Evolutionary conservation across 148 eudicot genomes (phyloP).

Genomic region (Selenicereus undatus): DNA sequence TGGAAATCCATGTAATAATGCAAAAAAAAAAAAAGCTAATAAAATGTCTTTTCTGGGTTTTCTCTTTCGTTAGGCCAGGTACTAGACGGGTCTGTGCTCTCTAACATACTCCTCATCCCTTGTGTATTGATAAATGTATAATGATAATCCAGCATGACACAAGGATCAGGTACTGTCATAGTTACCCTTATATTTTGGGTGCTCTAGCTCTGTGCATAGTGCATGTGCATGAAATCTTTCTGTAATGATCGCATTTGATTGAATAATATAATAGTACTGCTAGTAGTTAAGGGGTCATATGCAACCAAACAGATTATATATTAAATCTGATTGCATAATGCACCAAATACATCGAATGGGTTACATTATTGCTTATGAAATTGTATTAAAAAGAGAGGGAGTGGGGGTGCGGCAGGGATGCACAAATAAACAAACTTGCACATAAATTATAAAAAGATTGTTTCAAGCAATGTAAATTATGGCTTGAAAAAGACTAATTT

Average conservation of each 20-base stretch:
- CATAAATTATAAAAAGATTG: neutral
- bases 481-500: neutral
- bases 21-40: neutral
- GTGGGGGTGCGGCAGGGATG: too few relatives aligned
- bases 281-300: neutral
- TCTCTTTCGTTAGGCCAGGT: neutral
- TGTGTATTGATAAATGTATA: neutral
- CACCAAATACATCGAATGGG: neutral
- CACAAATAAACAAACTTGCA: neutral
- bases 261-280: neutral
- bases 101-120: neutral
- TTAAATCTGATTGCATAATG: neutral
- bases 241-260: neutral
- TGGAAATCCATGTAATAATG: neutral
- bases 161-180: neutral
- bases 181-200: neutral
- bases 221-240: neutral
- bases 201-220: neutral
- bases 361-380: neutral
- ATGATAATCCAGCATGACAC: neutral
- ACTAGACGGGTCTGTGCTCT: neutral
- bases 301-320: neutral
- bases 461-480: neutral
- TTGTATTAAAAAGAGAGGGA: neutral
- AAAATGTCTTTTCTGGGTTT: neutral